Evolutionary conservation across 371 early-diverging fungal genomes (phyloP), one percentile per base, ranked within the genome.

Genomic region (Rhizopus delemar): DNA sequence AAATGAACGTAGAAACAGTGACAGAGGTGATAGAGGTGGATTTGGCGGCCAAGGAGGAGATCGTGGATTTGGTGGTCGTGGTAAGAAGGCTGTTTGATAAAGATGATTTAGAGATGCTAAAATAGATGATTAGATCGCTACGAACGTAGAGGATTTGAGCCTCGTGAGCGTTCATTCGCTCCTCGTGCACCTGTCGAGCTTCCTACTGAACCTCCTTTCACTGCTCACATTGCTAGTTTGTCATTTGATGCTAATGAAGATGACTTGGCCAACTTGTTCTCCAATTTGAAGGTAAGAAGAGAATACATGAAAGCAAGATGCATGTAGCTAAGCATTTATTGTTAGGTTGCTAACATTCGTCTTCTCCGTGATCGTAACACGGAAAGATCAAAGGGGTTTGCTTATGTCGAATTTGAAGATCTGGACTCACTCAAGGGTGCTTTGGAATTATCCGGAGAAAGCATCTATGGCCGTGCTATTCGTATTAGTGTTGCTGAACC

Each of bases 401-500:
- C 93, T 31, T 97, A 96, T 76, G 90, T 93, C 55, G 95, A 96
- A 80, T 97, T 97, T 65, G 88, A 86, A 11, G 89, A 88, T 56
- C 57, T 88, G 22, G 94, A 93, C 8, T 88, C 89, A 15, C 81
- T 97, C 58, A 88, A 85, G 75, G 73, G 64, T 46, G 95, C 95
- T 48, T 76, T 97, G 61, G 86, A 82, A 22, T 66, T 82, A 56
- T 72, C 78, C 58, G 92, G 92, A 15, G 74, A 71, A 67, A 66
- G 73, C 56, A 68, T 93, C 36, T 73, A 80, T 53, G 86, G 88
- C 12, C 87, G 97, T 49, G 57, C 72, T 45, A 81, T 97, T 58
- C 89, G 91, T 58, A 83, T 97, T 60, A 91, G 90, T 66, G 85
- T 95, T 66, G 93, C 96, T 53, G 94, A 93, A 67, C 86, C 88